Percentiles rank a stretch among this genome's conserved stretches.
Conservation (phyloP, 2,329 filamentous ascomycete genomes). For the Arthrocladium fulminans region DNA sequence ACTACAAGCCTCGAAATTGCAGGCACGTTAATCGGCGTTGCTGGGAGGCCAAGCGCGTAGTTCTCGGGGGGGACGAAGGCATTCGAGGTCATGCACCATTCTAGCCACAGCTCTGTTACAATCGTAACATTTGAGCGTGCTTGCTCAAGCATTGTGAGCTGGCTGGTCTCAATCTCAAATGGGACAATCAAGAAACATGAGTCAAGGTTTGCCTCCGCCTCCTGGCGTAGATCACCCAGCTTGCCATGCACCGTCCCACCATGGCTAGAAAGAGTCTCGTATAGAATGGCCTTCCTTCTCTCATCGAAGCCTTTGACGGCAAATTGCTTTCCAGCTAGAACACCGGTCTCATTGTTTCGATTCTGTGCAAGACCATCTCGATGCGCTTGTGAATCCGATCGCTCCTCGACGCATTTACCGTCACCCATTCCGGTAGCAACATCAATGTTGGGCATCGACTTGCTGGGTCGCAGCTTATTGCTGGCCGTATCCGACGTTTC, state of each 20-base stretch:
- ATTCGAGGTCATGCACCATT: constrained; percentile 74
- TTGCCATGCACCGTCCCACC: constrained; percentile 32
- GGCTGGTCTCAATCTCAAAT: constrained; percentile 31
- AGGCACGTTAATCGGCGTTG: constrained; percentile 59
- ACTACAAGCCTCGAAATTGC: constrained; percentile 63
- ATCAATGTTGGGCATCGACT: constrained; percentile 15
- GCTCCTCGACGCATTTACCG: background rate
- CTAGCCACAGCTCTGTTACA: constrained; percentile 89
- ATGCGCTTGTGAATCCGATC: background rate
- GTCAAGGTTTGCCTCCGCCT: background rate
- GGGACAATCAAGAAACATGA: constrained; percentile 35
- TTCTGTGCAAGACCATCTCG: background rate
- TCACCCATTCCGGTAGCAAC: background rate
- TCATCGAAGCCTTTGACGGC: constrained; percentile 13
- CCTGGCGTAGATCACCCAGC: constrained; percentile 28
- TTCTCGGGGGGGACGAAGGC: constrained; percentile 58
- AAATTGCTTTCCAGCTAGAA: constrained; percentile 5
- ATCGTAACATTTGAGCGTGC: constrained; percentile 21
- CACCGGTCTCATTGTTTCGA: background rate
- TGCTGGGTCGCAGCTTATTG: constrained; percentile 25
- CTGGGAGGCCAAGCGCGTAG: constrained; percentile 68
- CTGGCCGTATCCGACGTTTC: constrained; percentile 10
- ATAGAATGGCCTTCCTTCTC: constrained; percentile 29
- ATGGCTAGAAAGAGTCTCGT: constrained; percentile 33
- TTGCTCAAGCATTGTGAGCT: constrained; percentile 29